Evolutionary conservation across 768 basidiomycete species (phyloP).

Genomic region (Suillus subaureus): DNA sequence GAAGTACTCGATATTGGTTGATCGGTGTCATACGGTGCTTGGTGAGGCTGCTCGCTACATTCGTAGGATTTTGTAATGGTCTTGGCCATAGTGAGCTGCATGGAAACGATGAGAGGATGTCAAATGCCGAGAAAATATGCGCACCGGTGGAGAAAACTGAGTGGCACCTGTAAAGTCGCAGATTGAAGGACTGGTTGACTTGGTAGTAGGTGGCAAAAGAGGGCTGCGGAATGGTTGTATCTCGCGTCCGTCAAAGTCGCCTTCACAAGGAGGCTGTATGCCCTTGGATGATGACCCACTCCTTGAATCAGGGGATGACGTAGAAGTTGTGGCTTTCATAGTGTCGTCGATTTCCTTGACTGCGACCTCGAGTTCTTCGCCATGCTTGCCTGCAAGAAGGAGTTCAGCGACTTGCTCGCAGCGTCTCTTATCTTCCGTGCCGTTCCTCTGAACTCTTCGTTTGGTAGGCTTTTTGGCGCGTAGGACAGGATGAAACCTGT

Average conservation of each 20-base stretch:
- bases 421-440: constrained; percentile 47
- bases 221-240: constrained; percentile 32
- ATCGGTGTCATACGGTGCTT: background rate
- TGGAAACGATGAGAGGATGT: background rate
- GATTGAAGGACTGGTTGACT: background rate
- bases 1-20: background rate
- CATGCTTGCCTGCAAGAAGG: constrained; percentile 51
- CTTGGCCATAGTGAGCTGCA: background rate
- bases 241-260: constrained; percentile 9
- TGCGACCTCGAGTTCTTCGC: constrained; percentile 48
- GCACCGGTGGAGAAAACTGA: background rate
- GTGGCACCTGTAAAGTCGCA: background rate
- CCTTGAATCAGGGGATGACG: constrained; percentile 2
- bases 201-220: constrained; percentile 28
- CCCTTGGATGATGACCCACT: background rate
- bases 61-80: background rate
- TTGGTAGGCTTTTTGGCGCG: constrained; percentile 48
- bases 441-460: constrained; percentile 55
- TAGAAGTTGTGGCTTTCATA: constrained; percentile 4
- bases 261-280: constrained; percentile 6
- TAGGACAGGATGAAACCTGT: constrained; percentile 52
- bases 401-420: constrained; percentile 53
- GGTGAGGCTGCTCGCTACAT: background rate
- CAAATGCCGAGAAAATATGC: background rate
- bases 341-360: constrained; percentile 37